Conservation (phyloP, 2,329 filamentous ascomycete genomes). For the Trichoderma koningii region DNA sequence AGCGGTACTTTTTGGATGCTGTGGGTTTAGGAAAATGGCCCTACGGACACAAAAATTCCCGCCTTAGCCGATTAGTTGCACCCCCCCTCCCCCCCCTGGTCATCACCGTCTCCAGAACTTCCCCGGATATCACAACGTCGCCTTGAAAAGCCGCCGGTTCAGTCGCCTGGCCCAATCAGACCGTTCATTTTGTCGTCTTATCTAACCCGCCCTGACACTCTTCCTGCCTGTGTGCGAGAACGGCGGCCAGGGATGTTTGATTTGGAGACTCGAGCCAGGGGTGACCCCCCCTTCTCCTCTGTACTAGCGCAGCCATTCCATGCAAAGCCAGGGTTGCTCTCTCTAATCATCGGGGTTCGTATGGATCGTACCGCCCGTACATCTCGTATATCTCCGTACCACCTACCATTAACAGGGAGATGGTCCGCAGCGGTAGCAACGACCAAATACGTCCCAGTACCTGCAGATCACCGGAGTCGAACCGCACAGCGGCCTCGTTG, state of each 20-base stretch:
- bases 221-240: not conserved
- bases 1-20: conserved; percentile 1
- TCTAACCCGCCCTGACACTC: not conserved
- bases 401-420: conserved; percentile 4
- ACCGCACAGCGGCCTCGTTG: not conserved
- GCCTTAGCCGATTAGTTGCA: conserved; percentile 20
- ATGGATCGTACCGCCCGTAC: conserved; percentile 24
- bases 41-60: conserved; percentile 17
- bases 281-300: conserved; percentile 1
- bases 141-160: not conserved
- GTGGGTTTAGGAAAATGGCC: not conserved
- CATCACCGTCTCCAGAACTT: conserved; percentile 3
- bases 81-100: not conserved
- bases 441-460: not conserved
- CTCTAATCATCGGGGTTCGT: conserved; percentile 9
- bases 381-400: conserved; percentile 26
- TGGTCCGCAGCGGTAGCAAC: not conserved
- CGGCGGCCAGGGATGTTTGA: conserved; percentile 9
- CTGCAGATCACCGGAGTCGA: not conserved
- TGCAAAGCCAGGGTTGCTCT: not conserved
- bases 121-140: conserved; percentile 19
- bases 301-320: not conserved
- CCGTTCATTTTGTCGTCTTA: not conserved
- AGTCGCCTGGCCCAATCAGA: not conserved
- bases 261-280: conserved; percentile 5